Conservation (phyloP, 148 eudicot species). For the Fagopyrum homotropicum region DNA sequence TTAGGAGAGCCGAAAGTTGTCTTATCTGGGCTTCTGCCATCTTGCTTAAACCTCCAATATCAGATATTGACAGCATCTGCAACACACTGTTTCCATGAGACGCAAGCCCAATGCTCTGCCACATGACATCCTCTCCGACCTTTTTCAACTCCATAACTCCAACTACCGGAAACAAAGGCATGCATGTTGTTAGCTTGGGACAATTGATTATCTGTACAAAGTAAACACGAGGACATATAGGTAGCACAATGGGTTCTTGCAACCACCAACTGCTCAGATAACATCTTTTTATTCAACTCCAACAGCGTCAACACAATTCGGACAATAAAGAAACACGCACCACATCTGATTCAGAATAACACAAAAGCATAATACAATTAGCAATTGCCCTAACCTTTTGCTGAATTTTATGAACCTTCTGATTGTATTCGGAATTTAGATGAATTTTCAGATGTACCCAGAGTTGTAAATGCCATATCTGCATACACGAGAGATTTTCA, state of each 20-base stretch:
- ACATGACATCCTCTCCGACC: not conserved
- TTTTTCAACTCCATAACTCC: not conserved
- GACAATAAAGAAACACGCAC: too few species aligned
- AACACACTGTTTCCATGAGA: not conserved
- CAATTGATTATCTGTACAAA: not conserved
- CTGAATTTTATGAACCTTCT: too few species aligned
- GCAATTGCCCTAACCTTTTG: too few species aligned
- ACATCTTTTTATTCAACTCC: too few species aligned
- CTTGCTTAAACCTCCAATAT: not conserved
- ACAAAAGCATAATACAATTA: too few species aligned
- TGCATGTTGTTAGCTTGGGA: not conserved
- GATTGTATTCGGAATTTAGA: too few species aligned
- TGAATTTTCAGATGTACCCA: too few species aligned
- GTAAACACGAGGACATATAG: not conserved
- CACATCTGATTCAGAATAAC: too few species aligned
- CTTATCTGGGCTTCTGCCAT: not conserved
- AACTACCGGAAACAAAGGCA: not conserved
- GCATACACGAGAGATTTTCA: too few species aligned
- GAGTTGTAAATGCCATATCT: too few species aligned
- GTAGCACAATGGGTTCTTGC: not conserved
- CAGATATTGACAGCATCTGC: not conserved
- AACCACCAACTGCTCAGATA: slow-evolving; percentile 30
- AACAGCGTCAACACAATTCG: too few species aligned
- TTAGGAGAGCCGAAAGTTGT: not conserved
- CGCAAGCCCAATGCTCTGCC: not conserved